A percentile compares a stretch with the other conserved stretches of the same genome.
These are phyloP conservation scores for Microbotryomycetes sp. DNA, from an alignment of 1,284 basidiomycete genomes.

Conservation along the genomic window DNA sequence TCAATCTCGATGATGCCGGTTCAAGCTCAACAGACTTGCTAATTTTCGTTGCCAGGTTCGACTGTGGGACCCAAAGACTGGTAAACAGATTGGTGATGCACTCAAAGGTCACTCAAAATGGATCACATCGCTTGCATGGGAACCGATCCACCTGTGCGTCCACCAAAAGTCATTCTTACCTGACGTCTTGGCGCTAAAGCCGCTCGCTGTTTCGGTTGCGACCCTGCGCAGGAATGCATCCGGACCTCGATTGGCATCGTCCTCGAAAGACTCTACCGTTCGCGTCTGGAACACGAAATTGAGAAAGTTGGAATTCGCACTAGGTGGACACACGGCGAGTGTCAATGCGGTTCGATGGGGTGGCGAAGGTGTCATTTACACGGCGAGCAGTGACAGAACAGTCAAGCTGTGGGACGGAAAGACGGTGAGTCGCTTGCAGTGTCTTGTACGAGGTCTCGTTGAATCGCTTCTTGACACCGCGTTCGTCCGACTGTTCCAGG, in stretches of 20 bases:
- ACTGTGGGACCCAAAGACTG: slow-evolving; percentile 84
- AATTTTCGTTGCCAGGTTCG: slow-evolving; percentile 51
- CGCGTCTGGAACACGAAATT: slow-evolving; percentile 80
- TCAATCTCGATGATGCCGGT: neutral
- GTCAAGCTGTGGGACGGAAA: slow-evolving; percentile 88
- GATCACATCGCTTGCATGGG: slow-evolving; percentile 95
- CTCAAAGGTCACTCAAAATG: slow-evolving; percentile 91
- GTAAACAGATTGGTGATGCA: slow-evolving; percentile 73
- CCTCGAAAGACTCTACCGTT: slow-evolving; percentile 93
- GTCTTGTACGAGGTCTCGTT: neutral
- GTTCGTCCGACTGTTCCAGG: slow-evolving; percentile 36
- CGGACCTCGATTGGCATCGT: slow-evolving; percentile 80
- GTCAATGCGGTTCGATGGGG: slow-evolving; percentile 97
- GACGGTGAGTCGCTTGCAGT: slow-evolving; percentile 50
- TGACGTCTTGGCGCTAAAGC: neutral
- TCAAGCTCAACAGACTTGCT: slow-evolving; percentile 1
- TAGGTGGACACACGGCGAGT: slow-evolving; percentile 87
- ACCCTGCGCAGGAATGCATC: slow-evolving; percentile 50
- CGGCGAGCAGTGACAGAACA: slow-evolving; percentile 87
- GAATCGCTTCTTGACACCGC: neutral
- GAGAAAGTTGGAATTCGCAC: slow-evolving; percentile 69
- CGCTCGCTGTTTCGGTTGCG: neutral
- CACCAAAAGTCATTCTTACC: neutral
- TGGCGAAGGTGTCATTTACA: slow-evolving; percentile 82
- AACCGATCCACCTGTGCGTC: slow-evolving; percentile 80